A percentile compares a stretch with the other conserved stretches of the same genome.
phyloP scores from a whole-genome alignment of 768 basidiomycete genomes.

The Tephrocybe sp. region DNA sequence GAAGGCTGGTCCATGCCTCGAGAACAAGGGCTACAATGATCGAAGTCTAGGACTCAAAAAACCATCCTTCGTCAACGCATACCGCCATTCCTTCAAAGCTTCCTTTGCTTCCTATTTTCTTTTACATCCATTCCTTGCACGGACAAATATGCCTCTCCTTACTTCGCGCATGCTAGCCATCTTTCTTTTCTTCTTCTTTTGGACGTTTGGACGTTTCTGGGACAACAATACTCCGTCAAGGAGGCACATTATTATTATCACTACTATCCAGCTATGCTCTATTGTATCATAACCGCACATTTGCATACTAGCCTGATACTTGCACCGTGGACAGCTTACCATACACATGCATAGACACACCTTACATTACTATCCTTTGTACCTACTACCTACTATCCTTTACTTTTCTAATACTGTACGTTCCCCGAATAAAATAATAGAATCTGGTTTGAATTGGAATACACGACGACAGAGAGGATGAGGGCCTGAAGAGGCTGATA shows the following conservation, averaged over 20 bases:
- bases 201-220: slow-evolving; percentile 2
- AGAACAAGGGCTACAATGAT: slow-evolving; percentile 20
- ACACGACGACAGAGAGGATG: not conserved
- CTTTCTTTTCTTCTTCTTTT: slow-evolving; percentile 13
- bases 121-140: slow-evolving; percentile 4
- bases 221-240: slow-evolving; percentile 1
- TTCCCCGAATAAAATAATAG: slow-evolving; percentile 2
- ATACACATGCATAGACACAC: not conserved
- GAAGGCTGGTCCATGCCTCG: slow-evolving; percentile 30
- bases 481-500: not conserved
- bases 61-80: not conserved
- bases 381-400: slow-evolving; percentile 17
- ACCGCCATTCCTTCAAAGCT: slow-evolving; percentile 1
- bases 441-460: not conserved
- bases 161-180: slow-evolving; percentile 23
- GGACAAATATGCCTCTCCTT: slow-evolving; percentile 11
- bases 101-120: slow-evolving; percentile 14
- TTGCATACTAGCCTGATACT: slow-evolving; percentile 3
- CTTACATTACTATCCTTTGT: slow-evolving; percentile 12
- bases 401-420: slow-evolving; percentile 7
- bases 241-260: slow-evolving; percentile 19
- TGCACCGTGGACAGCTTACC: slow-evolving; percentile 4
- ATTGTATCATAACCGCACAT: slow-evolving; percentile 12
- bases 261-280: slow-evolving; percentile 19
- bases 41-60: slow-evolving; percentile 11